These are phyloP conservation scores for Gracilaria vermiculophylla DNA, from an alignment of 23 red algal genomes.

Conservation along the genomic window DNA sequence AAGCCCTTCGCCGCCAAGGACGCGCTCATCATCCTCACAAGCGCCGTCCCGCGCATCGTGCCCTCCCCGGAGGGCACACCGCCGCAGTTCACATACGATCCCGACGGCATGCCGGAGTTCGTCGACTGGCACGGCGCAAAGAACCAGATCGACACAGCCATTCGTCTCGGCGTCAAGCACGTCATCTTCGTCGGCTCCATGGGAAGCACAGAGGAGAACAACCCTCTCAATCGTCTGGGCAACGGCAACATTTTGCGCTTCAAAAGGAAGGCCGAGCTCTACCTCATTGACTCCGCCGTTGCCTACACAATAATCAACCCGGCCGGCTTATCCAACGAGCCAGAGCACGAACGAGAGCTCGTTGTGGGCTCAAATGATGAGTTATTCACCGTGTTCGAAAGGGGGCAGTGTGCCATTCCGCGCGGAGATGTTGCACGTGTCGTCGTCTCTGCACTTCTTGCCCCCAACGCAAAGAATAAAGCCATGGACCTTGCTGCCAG, in stretches of 20 bases:
- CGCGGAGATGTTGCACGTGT: slow-evolving; percentile 81
- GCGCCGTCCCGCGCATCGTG: slow-evolving; percentile 59
- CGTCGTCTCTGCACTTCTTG: slow-evolving; percentile 54
- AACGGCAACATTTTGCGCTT: slow-evolving; percentile 84
- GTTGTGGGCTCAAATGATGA: slow-evolving; percentile 64
- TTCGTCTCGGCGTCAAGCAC: slow-evolving; percentile 59
- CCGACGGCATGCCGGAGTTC: slow-evolving; percentile 58
- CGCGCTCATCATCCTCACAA: slow-evolving; percentile 66
- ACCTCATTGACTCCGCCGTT: slow-evolving; percentile 73
- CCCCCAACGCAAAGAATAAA: slow-evolving; percentile 60
- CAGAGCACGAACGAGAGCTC: slow-evolving; percentile 43
- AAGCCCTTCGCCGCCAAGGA: slow-evolving; percentile 43
- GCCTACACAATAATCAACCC: slow-evolving; percentile 84
- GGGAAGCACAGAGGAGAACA: slow-evolving; percentile 64
- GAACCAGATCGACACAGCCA: slow-evolving; percentile 80
- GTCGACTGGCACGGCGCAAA: slow-evolving; percentile 63
- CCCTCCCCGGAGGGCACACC: slow-evolving; percentile 38
- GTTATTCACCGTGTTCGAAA: slow-evolving; percentile 51
- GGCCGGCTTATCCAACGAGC: slow-evolving; percentile 62
- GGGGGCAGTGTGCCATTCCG: slow-evolving; percentile 41
- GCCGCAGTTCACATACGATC: slow-evolving; percentile 55
- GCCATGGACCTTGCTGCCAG: slow-evolving; percentile 53
- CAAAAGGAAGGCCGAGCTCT: slow-evolving; percentile 76
- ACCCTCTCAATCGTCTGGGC: slow-evolving; percentile 78
- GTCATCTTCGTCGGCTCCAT: slow-evolving; percentile 70